Base-by-base conservation (phyloP, 2,329 filamentous ascomycete species). In the Drechslera avenae region DNA sequence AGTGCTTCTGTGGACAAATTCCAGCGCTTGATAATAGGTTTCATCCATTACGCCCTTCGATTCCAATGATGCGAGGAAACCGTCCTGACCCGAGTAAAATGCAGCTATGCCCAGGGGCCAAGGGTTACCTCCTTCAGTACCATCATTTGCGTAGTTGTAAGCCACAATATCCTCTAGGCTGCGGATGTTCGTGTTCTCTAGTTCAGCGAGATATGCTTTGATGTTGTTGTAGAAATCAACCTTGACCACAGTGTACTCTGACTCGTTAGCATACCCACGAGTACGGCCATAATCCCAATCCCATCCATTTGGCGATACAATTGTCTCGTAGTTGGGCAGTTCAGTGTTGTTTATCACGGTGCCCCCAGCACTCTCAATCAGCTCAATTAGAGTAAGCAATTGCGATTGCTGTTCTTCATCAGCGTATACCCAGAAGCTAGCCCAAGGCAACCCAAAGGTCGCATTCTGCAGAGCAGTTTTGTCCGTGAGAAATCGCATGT, bases 191-290 rank as follows among this genome's bases (percentile, higher is more conserved):
- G 65, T 69, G 43, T 88, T 88, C 18, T 76, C 73, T 0, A 90
- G 77, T 57, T 85, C 81, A 0, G 81, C 76, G 0, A 90, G 81
- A 59, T 90, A 90, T 1, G 75, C 69, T 46, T 80, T 79, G 68
- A 90, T 82, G 69, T 87, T 82, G 71, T 86, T 83, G 61, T 87
- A 87, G 62, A 87, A 87, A 66, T 89, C 85, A 0, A 86, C 83
- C 69, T 89, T 90, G 57, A 91, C 79, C 40, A 87, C 83, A 0
- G 85, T 88, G 72, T 86, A 90, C 68, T 90, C 87, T 12, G 85
- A 89, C 71, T 90, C 83, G 53, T 90, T 89, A n/a, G 84, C 75
- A 61, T 76, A 84, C 2, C 86, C 85, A 3, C 86, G 81, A 1
- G 28, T 30, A 8, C 76, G 79, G 5, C 87, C 86, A 56, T 84